A percentile compares a stretch with the other conserved stretches of the same genome.
Evolutionary conservation across 371 early-diverging fungal species (phyloP).

Genomic region (Nematocida homosporus): DNA sequence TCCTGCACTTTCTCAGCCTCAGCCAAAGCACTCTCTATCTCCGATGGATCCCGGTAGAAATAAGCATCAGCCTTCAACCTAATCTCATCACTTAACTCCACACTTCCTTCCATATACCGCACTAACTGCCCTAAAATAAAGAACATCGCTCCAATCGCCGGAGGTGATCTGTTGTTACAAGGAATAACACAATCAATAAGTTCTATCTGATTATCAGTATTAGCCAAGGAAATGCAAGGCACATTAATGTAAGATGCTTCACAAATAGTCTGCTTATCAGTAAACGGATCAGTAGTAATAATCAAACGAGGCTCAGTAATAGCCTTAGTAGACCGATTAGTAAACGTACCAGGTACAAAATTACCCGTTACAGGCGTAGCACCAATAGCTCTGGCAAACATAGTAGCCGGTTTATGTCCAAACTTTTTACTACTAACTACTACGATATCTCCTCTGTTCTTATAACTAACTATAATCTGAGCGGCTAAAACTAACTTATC

Average conservation of each 20-base stretch:
- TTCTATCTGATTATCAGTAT: conserved; percentile 84
- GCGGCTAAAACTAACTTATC: conserved; percentile 97
- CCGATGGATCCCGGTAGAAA: conserved; percentile 68
- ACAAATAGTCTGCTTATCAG: conserved; percentile 92
- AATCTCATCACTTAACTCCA: conserved; percentile 61
- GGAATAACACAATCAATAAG: conserved; percentile 97
- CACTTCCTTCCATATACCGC: conserved; percentile 85
- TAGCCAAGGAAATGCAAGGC: conserved; percentile 93
- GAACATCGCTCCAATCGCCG: conserved; percentile 89
- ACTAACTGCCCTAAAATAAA: conserved; percentile 93
- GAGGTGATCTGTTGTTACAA: conserved; percentile 94
- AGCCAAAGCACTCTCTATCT: conserved; percentile 64
- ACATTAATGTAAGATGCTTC: conserved; percentile 98
- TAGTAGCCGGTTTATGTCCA: conserved; percentile 94
- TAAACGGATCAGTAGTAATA: conserved; percentile 90
- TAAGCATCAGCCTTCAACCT: conserved; percentile 65
- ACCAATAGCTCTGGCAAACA: conserved; percentile 91
- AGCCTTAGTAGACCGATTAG: conserved; percentile 93
- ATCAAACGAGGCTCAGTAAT: conserved; percentile 95
- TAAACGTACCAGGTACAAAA: conserved; percentile 99
- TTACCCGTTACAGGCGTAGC: conserved; percentile 92
- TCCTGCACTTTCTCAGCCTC: conserved; percentile 60
- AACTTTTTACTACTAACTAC: conserved; percentile 88
- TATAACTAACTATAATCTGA: conserved; percentile 82
- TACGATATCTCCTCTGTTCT: conserved; percentile 85